Base-by-base conservation (phyloP, 495 filamentous ascomycete species). In the Lichenothelia convexa region DNA sequence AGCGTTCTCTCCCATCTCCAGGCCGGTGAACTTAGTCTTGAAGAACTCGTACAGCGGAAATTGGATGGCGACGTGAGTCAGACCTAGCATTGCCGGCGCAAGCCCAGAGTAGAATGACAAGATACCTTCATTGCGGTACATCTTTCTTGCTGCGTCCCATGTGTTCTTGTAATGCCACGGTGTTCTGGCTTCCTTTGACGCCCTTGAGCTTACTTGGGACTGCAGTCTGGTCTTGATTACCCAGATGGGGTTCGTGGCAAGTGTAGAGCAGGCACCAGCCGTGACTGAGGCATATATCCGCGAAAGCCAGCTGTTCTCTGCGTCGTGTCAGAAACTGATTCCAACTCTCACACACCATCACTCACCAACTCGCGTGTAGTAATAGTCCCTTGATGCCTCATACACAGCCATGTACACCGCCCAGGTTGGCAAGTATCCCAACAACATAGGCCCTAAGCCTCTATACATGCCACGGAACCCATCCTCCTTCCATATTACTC, bases 161-260 rank as follows among this genome's bases (percentile, higher is more conserved):
- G 89, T 94, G 30, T 71, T 74, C 21, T 56, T 69, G 51, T 99
- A 99, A 50, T 93, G 78, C 81, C 85, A 95, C 19, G 85, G 84
- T 7, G 75, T 64, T 54, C 71, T 56, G 42, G 64, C 50, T 51
- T 71, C 66, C 43, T 72, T 67, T 17, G 45, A 56, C 26, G 62
- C 58, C 20, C 50, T 46, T 8, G 56, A 51, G 36, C 56, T 53
- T 4, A 72, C 67, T 48, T 95, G 87, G 3, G 91, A 89, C 87
- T 94, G 94, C 26, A 99, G 67, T 41, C 89, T 70, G 21, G 89
- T 99, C 54, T 99, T 99, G 59, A 99, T 92, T 19, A 99, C 91
- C 89, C 89, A 99, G 40, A 99, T 99, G 0, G 89, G 89, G 56
- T 99, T 99, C n/a, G 89, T 99, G 38, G 70, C 80, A 42, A 95